Conservation (phyloP, 257 asterid species). For the Solanum stenotomum region DNA sequence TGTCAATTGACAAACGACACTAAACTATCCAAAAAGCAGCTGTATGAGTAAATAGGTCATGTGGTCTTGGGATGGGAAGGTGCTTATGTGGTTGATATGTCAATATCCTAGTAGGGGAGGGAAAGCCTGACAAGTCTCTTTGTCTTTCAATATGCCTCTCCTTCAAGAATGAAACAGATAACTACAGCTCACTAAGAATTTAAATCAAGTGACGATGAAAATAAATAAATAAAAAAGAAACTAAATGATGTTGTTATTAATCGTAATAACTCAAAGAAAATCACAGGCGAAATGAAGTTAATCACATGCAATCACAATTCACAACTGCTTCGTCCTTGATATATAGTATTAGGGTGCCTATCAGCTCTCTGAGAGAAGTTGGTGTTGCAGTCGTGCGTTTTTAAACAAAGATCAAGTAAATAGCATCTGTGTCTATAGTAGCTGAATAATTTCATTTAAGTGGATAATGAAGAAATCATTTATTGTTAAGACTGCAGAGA, state of each 20-base stretch:
- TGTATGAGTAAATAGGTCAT: not conserved
- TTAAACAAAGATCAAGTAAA: not conserved
- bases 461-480: not conserved
- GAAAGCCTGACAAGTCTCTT: not conserved
- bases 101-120: conserved; percentile 11
- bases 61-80: not conserved
- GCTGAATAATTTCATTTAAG: not conserved
- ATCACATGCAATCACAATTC: not conserved
- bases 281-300: not conserved
- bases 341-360: not conserved
- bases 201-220: not conserved
- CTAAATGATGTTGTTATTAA: not conserved
- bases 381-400: not conserved
- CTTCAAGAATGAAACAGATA: not conserved
- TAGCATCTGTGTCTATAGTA: not conserved
- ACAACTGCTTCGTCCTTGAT: not conserved
- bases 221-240: not conserved
- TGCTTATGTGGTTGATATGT: not conserved
- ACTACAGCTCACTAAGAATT: not conserved
- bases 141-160: conserved; percentile 4
- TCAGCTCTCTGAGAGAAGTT: not conserved
- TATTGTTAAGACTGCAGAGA: not conserved
- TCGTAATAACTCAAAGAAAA: not conserved
- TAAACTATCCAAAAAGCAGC: not conserved
- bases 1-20: not conserved